phyloP scores from a whole-genome alignment of 1,139 yeast genomes.

The Protomyces pachydermus region DNA sequence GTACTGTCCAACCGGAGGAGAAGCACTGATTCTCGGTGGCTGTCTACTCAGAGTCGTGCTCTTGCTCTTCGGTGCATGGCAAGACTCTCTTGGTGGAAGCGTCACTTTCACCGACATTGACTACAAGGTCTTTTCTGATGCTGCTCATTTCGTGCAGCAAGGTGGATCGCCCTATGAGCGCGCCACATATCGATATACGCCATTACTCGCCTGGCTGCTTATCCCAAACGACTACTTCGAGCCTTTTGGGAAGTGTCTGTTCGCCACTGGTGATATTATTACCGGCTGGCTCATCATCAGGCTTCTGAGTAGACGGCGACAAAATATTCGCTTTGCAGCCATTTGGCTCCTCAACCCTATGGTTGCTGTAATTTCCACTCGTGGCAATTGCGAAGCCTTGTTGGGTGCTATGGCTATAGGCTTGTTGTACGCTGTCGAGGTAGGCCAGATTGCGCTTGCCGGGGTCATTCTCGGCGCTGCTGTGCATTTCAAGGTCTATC shows the following conservation, averaged over 20 bases:
- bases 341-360: conserved; percentile 91
- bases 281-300: conserved; percentile 67
- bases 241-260: conserved; percentile 62
- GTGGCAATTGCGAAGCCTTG: conserved; percentile 91
- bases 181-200: conserved; percentile 90
- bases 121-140: conserved; percentile 88
- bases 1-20: neutral
- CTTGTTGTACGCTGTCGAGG: conserved; percentile 49
- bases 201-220: conserved; percentile 76
- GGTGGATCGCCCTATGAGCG: conserved; percentile 72
- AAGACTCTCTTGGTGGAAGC: conserved; percentile 63
- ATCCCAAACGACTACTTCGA: conserved; percentile 53
- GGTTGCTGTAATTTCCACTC: conserved; percentile 87
- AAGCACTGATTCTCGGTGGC: conserved; percentile 9
- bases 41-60: conserved; percentile 54
- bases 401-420: conserved; percentile 71
- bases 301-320: conserved; percentile 41
- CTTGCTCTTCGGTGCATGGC: conserved; percentile 78
- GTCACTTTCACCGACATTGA: conserved; percentile 91
- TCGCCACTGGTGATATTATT: conserved; percentile 68
- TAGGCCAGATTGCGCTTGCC: conserved; percentile 44
- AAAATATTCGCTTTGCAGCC: conserved; percentile 47
- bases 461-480: conserved; percentile 69
- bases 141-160: conserved; percentile 62
- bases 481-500: conserved; percentile 87